Evolutionary conservation across 2,329 filamentous ascomycete genomes (phyloP).

Genomic region (Geosmithia flava): DNA sequence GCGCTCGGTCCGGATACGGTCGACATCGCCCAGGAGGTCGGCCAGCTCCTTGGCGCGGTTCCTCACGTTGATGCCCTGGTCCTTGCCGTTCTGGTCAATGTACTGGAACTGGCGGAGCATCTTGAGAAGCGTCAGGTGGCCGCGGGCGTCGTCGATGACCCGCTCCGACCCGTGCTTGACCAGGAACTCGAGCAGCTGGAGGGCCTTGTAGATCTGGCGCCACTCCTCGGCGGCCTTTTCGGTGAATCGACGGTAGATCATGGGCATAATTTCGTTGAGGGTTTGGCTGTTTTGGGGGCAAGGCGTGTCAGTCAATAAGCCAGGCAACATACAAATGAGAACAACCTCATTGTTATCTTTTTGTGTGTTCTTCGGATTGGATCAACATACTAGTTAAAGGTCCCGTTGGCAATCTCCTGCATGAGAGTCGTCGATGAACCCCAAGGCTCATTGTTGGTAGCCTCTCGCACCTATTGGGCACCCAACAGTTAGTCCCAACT

Average conservation of each 20-base stretch:
- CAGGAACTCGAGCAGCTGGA: constrained; percentile 92
- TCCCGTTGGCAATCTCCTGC: constrained; percentile 97
- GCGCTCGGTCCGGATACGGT: constrained; percentile 65
- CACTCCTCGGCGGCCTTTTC: constrained; percentile 97
- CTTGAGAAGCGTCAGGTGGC: constrained; percentile 88
- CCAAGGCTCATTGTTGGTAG: constrained; percentile 98
- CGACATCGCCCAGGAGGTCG: constrained; percentile 86
- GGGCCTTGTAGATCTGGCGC: constrained; percentile 97
- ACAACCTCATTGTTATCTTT: not conserved
- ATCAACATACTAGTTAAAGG: constrained; percentile 80
- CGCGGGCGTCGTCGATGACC: constrained; percentile 92
- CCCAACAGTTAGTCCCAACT: not conserved
- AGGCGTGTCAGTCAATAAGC: constrained; percentile 4
- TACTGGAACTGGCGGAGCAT: constrained; percentile 98
- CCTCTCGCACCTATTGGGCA: constrained; percentile 67
- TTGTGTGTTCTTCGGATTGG: not conserved
- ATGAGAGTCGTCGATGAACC: constrained; percentile 72
- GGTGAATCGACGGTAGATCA: constrained; percentile 99
- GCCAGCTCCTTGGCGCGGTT: constrained; percentile 93
- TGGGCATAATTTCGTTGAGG: constrained; percentile 98
- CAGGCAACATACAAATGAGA: not conserved
- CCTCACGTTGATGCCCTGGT: constrained; percentile 94
- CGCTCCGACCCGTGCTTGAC: constrained; percentile 97
- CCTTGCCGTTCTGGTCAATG: constrained; percentile 93
- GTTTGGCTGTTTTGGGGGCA: constrained; percentile 53